These are phyloP conservation scores for Recurvomyces mirabilis DNA, from an alignment of 495 filamentous ascomycete species.

Conservation along the genomic window DNA sequence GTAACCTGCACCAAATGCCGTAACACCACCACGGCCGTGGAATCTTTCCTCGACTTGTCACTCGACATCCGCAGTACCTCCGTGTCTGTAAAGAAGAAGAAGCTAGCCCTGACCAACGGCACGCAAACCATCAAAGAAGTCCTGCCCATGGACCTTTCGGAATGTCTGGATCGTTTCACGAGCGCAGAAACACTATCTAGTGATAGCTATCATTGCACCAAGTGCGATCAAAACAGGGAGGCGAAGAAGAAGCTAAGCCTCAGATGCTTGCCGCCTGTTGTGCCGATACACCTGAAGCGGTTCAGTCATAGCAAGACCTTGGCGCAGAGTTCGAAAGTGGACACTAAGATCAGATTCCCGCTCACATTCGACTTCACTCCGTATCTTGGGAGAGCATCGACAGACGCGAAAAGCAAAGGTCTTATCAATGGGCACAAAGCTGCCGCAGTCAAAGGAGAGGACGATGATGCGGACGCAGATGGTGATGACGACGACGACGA, in stretches of 20 bases:
- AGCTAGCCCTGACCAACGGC: conserved; percentile 19
- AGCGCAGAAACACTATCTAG: conserved; percentile 51
- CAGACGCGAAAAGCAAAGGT: no score
- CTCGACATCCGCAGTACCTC: conserved; percentile 59
- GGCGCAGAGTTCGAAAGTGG: conserved; percentile 54
- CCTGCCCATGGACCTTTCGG: conserved; percentile 38
- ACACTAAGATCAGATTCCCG: conserved; percentile 70
- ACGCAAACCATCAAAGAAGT: conserved; percentile 16
- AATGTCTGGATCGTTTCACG: conserved; percentile 75
- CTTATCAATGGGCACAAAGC: no score
- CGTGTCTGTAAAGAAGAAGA: conserved; percentile 42
- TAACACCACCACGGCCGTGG: conserved; percentile 63
- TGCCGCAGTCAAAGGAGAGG: neutral
- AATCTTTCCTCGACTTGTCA: conserved; percentile 78
- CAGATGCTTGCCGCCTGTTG: conserved; percentile 65
- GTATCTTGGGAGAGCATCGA: conserved; percentile 64
- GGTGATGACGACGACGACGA: neutral
- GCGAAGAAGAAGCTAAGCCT: conserved; percentile 73
- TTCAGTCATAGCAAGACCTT: conserved; percentile 12
- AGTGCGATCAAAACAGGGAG: conserved; percentile 55
- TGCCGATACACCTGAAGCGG: conserved; percentile 77
- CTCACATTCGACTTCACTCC: conserved; percentile 78
- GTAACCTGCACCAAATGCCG: conserved; percentile 77
- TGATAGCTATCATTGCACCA: conserved; percentile 62
- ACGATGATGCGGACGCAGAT: neutral